Conservation (phyloP, 2,329 filamentous ascomycete genomes). For the Curvularia hawaiiensis region DNA sequence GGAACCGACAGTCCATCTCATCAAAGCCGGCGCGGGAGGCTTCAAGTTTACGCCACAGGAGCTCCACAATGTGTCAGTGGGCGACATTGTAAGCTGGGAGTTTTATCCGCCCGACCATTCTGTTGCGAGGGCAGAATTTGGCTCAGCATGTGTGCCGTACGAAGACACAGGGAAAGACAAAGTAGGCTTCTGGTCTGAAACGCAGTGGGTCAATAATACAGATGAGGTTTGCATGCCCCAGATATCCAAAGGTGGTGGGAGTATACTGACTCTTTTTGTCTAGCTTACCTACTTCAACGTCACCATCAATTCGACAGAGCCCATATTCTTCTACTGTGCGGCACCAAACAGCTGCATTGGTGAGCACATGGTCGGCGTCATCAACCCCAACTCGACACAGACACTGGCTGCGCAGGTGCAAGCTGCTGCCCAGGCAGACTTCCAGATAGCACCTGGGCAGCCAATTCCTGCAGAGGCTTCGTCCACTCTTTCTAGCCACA, state of each 20-base stretch:
- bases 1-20: slow-evolving; percentile 35
- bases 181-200: slow-evolving; percentile 41
- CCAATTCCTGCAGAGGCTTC: slow-evolving; percentile 47
- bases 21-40: slow-evolving; percentile 45
- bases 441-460: slow-evolving; percentile 48
- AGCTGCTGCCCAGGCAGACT: slow-evolving; percentile 30
- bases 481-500: slow-evolving; percentile 15
- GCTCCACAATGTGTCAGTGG: slow-evolving; percentile 43
- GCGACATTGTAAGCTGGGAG: slow-evolving; percentile 46
- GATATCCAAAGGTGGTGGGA: not conserved
- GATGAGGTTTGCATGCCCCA: slow-evolving; percentile 29
- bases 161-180: slow-evolving; percentile 37
- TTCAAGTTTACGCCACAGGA: slow-evolving; percentile 47
- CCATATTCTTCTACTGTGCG: slow-evolving; percentile 51
- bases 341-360: slow-evolving; percentile 68
- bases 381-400: slow-evolving; percentile 62
- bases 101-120: slow-evolving; percentile 53
- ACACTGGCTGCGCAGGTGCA: slow-evolving; percentile 36
- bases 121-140: slow-evolving; percentile 49
- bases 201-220: slow-evolving; percentile 30
- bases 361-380: slow-evolving; percentile 75
- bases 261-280: slow-evolving; percentile 10
- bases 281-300: slow-evolving; percentile 41
- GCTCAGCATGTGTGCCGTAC: slow-evolving; percentile 49
- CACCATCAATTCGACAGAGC: slow-evolving; percentile 43